Percentiles rank a stretch among this genome's conserved stretches.
phyloP scores from a whole-genome alignment of 768 basidiomycete genomes.

The Cubamyces lactineus region DNA sequence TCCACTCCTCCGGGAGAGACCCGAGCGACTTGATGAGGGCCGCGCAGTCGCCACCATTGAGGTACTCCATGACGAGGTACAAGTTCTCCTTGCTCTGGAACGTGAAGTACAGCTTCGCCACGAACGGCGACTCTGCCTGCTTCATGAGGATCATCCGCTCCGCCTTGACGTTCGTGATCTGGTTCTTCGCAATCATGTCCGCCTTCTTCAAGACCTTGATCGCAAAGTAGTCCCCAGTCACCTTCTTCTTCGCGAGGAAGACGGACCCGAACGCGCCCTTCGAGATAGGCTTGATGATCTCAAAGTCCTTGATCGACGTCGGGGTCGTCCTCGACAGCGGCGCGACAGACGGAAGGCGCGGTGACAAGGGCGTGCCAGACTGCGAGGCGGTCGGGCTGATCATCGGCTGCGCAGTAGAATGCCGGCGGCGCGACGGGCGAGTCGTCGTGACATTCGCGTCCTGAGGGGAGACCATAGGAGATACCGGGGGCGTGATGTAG shows the following conservation, averaged over 20 bases:
- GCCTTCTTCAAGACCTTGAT: conserved; percentile 99
- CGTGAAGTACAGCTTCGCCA: conserved; percentile 96
- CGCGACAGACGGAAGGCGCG: conserved; percentile 77
- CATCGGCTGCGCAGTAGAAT: conserved; percentile 62
- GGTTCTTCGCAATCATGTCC: conserved; percentile 99
- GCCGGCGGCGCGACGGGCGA: conserved; percentile 50
- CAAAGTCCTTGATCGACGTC: conserved; percentile 98
- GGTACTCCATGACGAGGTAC: conserved; percentile 99
- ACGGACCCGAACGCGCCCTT: conserved; percentile 99
- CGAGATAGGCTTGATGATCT: conserved; percentile 98
- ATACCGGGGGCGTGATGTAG: conserved; percentile 74
- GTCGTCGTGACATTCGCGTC: conserved; percentile 51
- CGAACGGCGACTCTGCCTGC: conserved; percentile 97
- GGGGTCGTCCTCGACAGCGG: conserved; percentile 79
- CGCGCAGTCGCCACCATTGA: conserved; percentile 97
- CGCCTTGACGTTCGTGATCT: conserved; percentile 99
- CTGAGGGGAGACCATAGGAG: conserved; percentile 58
- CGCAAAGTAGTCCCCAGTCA: conserved; percentile 97
- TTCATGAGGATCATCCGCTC: conserved; percentile 99
- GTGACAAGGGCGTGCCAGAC: conserved; percentile 69
- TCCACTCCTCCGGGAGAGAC: conserved; percentile 94
- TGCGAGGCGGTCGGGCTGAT: conserved; percentile 53
- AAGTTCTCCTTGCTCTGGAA: conserved; percentile 99
- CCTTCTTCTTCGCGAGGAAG: conserved; percentile 97
- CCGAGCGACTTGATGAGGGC: conserved; percentile 97